These are phyloP conservation scores for Bruguiera parviflora DNA, from an alignment of 345 rosid genomes.

Conservation along the genomic window DNA sequence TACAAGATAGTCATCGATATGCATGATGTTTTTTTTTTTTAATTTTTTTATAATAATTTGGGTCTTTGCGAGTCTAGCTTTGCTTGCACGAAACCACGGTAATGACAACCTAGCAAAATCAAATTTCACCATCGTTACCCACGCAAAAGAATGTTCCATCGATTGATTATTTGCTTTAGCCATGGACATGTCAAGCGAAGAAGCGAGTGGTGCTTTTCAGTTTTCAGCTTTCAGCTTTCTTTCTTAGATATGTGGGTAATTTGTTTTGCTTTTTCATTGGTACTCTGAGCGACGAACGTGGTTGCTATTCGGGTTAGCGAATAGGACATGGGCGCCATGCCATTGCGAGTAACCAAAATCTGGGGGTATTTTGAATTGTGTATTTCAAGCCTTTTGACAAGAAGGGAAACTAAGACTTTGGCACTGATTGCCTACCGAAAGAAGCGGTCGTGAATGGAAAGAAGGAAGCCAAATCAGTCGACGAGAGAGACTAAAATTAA, in stretches of 20 bases:
- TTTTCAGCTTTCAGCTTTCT: neutral
- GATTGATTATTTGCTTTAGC: neutral
- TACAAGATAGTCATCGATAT: no score
- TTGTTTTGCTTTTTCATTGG: no score
- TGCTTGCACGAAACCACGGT: neutral
- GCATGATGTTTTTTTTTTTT: no score
- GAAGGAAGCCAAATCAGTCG: neutral
- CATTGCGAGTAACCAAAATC: neutral
- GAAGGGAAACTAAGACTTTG: no score
- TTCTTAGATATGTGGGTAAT: no score
- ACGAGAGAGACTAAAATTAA: conserved; percentile 2
- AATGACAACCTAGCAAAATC: neutral
- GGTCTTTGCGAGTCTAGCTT: no score
- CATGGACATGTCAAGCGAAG: neutral
- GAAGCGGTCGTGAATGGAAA: conserved; percentile 15
- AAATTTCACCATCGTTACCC: neutral
- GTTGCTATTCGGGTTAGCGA: no score
- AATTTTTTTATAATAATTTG: no score
- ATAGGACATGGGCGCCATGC: conserved; percentile 30
- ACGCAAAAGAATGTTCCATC: neutral
- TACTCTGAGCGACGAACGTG: no score
- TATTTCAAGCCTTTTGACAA: no score
- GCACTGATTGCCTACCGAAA: conserved; percentile 25
- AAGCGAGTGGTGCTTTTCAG: neutral
- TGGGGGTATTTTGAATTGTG: neutral